Evolutionary conservation across 768 basidiomycete genomes (phyloP).

Genomic region (Cystobasidium onofrii): DNA sequence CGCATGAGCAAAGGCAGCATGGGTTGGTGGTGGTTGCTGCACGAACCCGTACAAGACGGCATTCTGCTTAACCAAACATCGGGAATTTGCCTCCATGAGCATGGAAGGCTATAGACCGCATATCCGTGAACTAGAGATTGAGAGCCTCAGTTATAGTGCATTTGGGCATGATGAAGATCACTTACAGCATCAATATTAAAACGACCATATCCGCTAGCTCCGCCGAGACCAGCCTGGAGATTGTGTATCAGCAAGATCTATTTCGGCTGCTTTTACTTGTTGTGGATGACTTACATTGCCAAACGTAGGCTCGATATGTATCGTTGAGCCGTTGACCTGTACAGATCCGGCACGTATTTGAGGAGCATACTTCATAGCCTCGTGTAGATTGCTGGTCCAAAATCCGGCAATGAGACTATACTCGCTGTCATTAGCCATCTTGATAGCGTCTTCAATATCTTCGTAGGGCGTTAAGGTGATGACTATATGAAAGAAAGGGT

Average conservation of each 20-base stretch:
- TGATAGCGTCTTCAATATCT: constrained; percentile 54
- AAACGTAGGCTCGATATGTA: constrained; percentile 50
- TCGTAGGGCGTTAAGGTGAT: constrained; percentile 51
- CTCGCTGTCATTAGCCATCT: constrained; percentile 54
- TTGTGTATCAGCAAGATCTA: too few species aligned
- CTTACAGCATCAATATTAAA: constrained; percentile 17
- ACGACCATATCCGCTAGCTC: constrained; percentile 6
- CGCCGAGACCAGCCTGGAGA: constrained; percentile 1
- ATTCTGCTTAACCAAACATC: not conserved
- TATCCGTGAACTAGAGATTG: constrained; percentile 4
- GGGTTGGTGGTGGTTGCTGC: too few species aligned
- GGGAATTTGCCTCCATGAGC: constrained; percentile 2
- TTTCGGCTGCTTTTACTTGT: too few species aligned
- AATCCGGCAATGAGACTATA: constrained; percentile 54
- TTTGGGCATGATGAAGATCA: not conserved
- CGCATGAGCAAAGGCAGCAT: too few species aligned
- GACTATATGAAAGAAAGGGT: constrained; percentile 35
- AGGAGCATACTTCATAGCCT: constrained; percentile 51
- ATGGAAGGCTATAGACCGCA: constrained; percentile 8
- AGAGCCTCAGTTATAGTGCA: not conserved
- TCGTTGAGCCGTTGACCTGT: constrained; percentile 55
- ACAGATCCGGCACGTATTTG: constrained; percentile 53
- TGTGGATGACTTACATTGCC: constrained; percentile 46
- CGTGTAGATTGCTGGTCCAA: constrained; percentile 52
- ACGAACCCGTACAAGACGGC: not conserved